Base-by-base conservation (phyloP, 192 early-diverging fungal species). In the Pilaira anomala region DNA sequence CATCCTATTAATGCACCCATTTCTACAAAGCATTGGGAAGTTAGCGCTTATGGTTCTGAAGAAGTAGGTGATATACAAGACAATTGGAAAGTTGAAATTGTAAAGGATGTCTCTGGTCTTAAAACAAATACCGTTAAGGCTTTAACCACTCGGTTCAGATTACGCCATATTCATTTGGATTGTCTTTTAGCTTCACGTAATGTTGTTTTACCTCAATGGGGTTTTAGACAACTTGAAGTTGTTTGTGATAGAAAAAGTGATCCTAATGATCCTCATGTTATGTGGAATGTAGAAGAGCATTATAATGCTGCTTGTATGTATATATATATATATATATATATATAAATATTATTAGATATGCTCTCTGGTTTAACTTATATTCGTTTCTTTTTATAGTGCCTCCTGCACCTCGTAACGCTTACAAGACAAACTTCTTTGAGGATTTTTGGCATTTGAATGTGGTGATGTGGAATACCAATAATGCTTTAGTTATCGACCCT, bases 381-480 rank as follows among this genome's bases (percentile, higher is more conserved):
- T 55, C 3, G 33, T n/a, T 55, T 3, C 8, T 54, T 26, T 36
- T 12, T 46, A 48, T n/a, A 63, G 61, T 98, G 62, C 91, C 89
- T n/a, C 65, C 84, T 16, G 92, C 90, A 40, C 76, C 78, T 21
- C 62, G 72, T 6, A 73, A 69, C 9, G 75, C 80, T 4, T 92
- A 89, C 75, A 87, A 78, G 53, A 84, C 90, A 29, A 78, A 77
- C 24, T 98, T 98, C 69, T 73, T 91, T 62, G 78, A 82, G 54
- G 88, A 97, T 73, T 92, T 97, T 74, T 79, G 86, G 59, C 91
- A 93, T 61, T 76, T 97, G 60, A 98, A 98, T 67, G 84, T 91
- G 12, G 93, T 89, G 16, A 98, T 98, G 96, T 95, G 92, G 87
- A 89, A 88, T 1, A 88, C 89, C 16, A 99, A 99, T 82, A 99